These are phyloP conservation scores for Globisporangium viniferum DNA, from an alignment of 352 stramenopile species.

Conservation along the genomic window DNA sequence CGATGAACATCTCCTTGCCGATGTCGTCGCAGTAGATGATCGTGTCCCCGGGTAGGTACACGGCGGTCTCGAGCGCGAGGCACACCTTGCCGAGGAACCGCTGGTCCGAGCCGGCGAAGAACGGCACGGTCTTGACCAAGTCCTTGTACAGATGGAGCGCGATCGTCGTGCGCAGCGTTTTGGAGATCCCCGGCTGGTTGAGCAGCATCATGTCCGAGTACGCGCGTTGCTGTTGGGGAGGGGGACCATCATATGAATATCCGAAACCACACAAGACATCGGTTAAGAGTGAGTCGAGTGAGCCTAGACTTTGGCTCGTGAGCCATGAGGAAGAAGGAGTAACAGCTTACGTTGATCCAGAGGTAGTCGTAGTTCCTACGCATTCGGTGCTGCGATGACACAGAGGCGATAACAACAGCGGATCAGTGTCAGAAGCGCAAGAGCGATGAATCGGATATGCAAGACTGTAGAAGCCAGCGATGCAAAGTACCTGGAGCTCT, in stretches of 20 bases:
- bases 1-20: slow-evolving; percentile 86
- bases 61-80: slow-evolving; percentile 68
- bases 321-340: not conserved
- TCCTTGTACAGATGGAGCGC: slow-evolving; percentile 81
- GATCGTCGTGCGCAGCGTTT: slow-evolving; percentile 71
- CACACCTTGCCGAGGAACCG: slow-evolving; percentile 79
- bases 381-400: slow-evolving; percentile 46
- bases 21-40: slow-evolving; percentile 84
- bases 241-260: too few relatives aligned
- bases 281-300: too few relatives aligned
- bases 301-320: too few relatives aligned
- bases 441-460: not conserved
- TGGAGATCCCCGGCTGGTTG: slow-evolving; percentile 76
- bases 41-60: slow-evolving; percentile 72
- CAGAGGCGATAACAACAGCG: not conserved
- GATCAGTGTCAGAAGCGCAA: not conserved
- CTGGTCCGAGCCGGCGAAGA: slow-evolving; percentile 72
- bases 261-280: too few relatives aligned
- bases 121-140: slow-evolving; percentile 72
- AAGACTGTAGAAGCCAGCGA: not conserved
- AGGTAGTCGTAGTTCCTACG: slow-evolving; percentile 83
- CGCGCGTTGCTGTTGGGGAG: slow-evolving; percentile 53
- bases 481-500: slow-evolving; percentile 41
- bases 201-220: slow-evolving; percentile 86
- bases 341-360: slow-evolving; percentile 66